Evolutionary conservation across 2,329 filamentous ascomycete genomes (phyloP).

Genomic region (Trichoderma brevicompactum): DNA sequence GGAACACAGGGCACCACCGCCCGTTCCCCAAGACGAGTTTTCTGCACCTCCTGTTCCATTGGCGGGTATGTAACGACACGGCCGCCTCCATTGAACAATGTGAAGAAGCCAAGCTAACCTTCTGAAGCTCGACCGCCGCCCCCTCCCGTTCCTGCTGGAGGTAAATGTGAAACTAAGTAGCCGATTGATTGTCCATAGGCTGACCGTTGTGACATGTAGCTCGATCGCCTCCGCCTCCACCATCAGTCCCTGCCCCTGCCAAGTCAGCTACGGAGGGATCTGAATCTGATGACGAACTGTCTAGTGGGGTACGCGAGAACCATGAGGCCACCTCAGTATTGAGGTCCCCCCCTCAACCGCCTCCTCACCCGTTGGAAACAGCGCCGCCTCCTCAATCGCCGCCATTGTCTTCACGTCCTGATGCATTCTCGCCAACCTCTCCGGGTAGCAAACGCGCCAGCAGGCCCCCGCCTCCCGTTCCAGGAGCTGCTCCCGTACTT

Average conservation of each 20-base stretch:
- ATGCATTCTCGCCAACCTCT: slow-evolving; percentile 51
- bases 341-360: slow-evolving; percentile 47
- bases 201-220: slow-evolving; percentile 48
- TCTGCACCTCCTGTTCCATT: slow-evolving; percentile 62
- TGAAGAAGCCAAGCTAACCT: not conserved
- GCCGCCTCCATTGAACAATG: not conserved
- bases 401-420: slow-evolving; percentile 44
- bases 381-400: slow-evolving; percentile 41
- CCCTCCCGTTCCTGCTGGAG: slow-evolving; percentile 23
- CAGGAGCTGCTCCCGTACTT: slow-evolving; percentile 54
- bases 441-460: slow-evolving; percentile 60
- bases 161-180: slow-evolving; percentile 4
- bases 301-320: slow-evolving; percentile 54
- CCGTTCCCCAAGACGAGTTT: slow-evolving; percentile 56
- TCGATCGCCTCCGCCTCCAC: slow-evolving; percentile 60
- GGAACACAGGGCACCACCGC: slow-evolving; percentile 45
- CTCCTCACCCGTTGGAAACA: slow-evolving; percentile 32
- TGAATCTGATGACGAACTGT: slow-evolving; percentile 87
- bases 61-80: slow-evolving; percentile 58
- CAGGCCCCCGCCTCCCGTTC: slow-evolving; percentile 64
- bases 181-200: slow-evolving; percentile 33
- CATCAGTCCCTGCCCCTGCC: slow-evolving; percentile 56
- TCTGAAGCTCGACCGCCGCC: slow-evolving; percentile 24
- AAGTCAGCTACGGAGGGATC: slow-evolving; percentile 77
- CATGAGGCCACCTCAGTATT: slow-evolving; percentile 37